Evolutionary conservation across 2,329 filamentous ascomycete genomes (phyloP).

Genomic region (Colletotrichum echinochloae): DNA sequence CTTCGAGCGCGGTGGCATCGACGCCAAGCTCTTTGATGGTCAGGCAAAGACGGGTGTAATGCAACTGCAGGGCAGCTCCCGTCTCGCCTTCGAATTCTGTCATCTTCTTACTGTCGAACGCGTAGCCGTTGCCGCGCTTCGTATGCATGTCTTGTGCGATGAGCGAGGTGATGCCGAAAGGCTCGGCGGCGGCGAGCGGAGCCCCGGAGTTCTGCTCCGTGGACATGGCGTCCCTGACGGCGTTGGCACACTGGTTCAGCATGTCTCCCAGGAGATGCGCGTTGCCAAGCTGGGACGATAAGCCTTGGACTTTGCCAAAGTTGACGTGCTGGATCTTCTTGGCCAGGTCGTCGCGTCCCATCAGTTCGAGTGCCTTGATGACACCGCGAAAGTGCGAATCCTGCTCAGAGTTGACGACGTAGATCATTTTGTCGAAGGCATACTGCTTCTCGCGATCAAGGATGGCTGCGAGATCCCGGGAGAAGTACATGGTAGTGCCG

Average conservation of each 20-base stretch:
- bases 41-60: conserved; percentile 71
- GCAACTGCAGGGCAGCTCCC: conserved; percentile 79
- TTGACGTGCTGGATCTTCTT: conserved; percentile 53
- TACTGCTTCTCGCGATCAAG: conserved; percentile 69
- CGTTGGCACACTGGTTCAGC: conserved; percentile 64
- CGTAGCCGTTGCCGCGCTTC: conserved; percentile 44
- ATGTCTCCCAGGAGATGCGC: conserved; percentile 69
- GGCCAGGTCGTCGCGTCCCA: conserved; percentile 50
- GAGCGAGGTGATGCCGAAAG: conserved; percentile 74
- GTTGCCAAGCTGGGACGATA: conserved; percentile 57
- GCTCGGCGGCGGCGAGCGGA: conserved; percentile 72
- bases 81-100: conserved; percentile 80
- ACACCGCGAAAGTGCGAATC: conserved; percentile 52
- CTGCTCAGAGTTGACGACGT: conserved; percentile 53
- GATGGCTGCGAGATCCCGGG: conserved; percentile 76
- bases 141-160: conserved; percentile 64
- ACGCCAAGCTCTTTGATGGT: conserved; percentile 46
- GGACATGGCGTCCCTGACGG: conserved; percentile 69
- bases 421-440: conserved; percentile 54
- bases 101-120: conserved; percentile 63
- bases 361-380: conserved; percentile 50
- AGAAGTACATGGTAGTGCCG: conserved; percentile 76
- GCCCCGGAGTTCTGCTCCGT: conserved; percentile 74
- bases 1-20: conserved; percentile 32
- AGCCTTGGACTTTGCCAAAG: conserved; percentile 62